Percentiles rank a stretch among this genome's conserved stretches.
These are phyloP conservation scores for Ilex aquifolium DNA, from an alignment of 257 asterid genomes.

Conservation along the genomic window DNA sequence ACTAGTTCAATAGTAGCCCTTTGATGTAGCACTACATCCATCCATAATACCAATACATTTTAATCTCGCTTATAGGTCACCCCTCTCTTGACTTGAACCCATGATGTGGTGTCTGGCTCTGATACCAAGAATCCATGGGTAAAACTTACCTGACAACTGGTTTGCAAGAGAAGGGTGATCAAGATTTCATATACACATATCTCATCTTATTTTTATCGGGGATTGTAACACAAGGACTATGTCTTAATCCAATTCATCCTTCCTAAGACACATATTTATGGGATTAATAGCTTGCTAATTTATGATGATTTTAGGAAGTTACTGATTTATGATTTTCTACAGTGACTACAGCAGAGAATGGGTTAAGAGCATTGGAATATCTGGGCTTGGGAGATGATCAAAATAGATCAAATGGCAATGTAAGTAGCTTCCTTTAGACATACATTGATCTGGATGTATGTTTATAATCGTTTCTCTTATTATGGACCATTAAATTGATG, in stretches of 20 bases:
- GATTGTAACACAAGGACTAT: background rate
- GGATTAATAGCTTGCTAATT: background rate
- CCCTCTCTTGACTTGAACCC: too few relatives aligned
- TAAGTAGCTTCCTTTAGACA: background rate
- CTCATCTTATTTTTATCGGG: background rate
- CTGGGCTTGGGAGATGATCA: conserved; percentile 35
- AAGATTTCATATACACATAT: background rate
- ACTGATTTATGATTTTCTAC: conserved; percentile 6
- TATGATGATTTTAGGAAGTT: too few relatives aligned
- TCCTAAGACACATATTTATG: background rate
- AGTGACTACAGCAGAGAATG: conserved; percentile 69
- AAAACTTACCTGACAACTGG: background rate
- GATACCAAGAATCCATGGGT: too few relatives aligned
- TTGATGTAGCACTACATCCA: too few relatives aligned
- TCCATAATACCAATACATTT: too few relatives aligned
- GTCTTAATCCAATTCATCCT: background rate
- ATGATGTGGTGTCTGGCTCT: too few relatives aligned
- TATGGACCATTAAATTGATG: too few relatives aligned
- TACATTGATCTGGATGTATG: too few relatives aligned
- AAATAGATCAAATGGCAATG: conserved; percentile 18
- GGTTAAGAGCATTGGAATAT: conserved; percentile 53
- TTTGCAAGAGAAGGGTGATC: background rate
- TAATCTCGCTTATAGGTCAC: too few relatives aligned
- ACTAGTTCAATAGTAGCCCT: too few relatives aligned
- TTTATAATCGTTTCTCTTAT: too few relatives aligned